A percentile compares a stretch with the other conserved stretches of the same genome.
phyloP scores from a whole-genome alignment of 179 eudicot species.

The Silene noctiflora region DNA sequence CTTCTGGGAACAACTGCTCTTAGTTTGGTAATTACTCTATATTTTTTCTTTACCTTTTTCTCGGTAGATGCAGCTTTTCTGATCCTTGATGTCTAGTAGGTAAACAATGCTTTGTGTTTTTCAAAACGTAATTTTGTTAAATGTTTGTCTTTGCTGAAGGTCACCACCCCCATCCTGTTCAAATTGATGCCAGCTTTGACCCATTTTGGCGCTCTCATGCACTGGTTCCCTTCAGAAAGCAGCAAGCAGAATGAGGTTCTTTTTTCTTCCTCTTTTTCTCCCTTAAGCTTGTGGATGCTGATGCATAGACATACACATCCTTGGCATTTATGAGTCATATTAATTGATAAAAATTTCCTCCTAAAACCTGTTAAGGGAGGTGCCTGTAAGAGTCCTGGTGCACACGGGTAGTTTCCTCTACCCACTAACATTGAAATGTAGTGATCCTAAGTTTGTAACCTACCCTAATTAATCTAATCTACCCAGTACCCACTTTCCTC shows the following conservation, averaged over 20 bases:
- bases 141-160: conserved; percentile 42
- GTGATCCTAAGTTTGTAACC: no score
- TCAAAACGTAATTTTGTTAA: background rate
- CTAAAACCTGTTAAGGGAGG: no score
- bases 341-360: no score
- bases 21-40: conserved; percentile 62
- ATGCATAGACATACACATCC: background rate
- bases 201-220: conserved; percentile 96
- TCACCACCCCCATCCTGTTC: conserved; percentile 87
- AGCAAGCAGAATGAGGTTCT: conserved; percentile 58
- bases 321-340: no score
- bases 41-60: background rate
- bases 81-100: background rate
- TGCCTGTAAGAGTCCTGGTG: no score
- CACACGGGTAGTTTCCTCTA: no score
- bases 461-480: no score
- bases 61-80: background rate
- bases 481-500: no score
- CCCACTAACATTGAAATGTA: no score
- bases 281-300: background rate
- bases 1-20: conserved; percentile 96
- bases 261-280: conserved; percentile 15
- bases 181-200: conserved; percentile 89
- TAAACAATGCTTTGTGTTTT: conserved; percentile 2
- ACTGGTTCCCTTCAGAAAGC: conserved; percentile 86